Percentiles rank a stretch among this genome's conserved stretches.
phyloP scores from a whole-genome alignment of 2,329 filamentous ascomycete genomes.

The Claviceps sp. region DNA sequence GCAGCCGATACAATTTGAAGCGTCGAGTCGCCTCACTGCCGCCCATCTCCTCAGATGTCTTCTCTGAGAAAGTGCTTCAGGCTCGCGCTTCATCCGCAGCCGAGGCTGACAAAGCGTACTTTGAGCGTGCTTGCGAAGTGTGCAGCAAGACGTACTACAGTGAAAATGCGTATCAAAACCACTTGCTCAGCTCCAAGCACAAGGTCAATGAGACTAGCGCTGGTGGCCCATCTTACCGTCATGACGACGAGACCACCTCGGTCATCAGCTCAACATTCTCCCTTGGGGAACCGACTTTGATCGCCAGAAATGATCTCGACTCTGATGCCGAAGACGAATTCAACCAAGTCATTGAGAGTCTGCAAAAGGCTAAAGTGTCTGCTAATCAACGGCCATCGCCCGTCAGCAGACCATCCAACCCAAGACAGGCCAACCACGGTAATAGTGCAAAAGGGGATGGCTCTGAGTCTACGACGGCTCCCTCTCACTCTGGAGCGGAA shows the following conservation, averaged over 20 bases:
- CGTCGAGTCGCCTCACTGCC: conserved; percentile 82
- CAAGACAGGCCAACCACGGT: conserved; percentile 29
- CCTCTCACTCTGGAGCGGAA: conserved; percentile 22
- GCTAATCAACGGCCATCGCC: conserved; percentile 32
- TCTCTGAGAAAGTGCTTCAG: conserved; percentile 89
- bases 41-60: conserved; percentile 81
- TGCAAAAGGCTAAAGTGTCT: conserved; percentile 62
- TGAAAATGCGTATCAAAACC: conserved; percentile 90
- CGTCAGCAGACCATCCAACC: conserved; percentile 41
- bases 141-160: conserved; percentile 94
- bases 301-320: conserved; percentile 37
- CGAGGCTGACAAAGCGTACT: conserved; percentile 77
- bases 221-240: conserved; percentile 18
- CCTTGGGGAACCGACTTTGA: conserved; percentile 61
- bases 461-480: conserved; percentile 28
- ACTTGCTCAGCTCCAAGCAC: conserved; percentile 83
- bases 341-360: conserved; percentile 59
- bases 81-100: conserved; percentile 75
- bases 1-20: conserved; percentile 88
- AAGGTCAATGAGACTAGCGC: conserved; percentile 42
- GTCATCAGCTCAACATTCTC: conserved; percentile 87
- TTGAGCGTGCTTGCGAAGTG: conserved; percentile 66
- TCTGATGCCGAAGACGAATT: conserved; percentile 63
- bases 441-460: conserved; percentile 25
- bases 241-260: conserved; percentile 61